Base-by-base conservation (phyloP, 148 eudicot genomes). In the Agrostemma githago region DNA sequence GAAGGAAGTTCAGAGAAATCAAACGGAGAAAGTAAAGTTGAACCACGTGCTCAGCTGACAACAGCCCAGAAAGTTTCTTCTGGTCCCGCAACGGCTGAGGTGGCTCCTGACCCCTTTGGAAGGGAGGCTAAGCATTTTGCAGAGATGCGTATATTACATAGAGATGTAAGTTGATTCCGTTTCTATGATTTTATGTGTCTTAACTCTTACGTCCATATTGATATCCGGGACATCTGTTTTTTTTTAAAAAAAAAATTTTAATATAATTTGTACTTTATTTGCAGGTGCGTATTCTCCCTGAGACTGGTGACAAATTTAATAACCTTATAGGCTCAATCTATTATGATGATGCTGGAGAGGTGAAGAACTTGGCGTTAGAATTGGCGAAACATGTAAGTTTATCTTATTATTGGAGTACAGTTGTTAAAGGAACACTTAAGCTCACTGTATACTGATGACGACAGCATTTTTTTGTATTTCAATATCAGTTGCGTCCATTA, bases 111-210 rank as follows among this genome's bases (percentile, higher is more conserved):
- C 67, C 86, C 88, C 53, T 92, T 83, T 81, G 96, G 85, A 64
- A 90, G 88, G 87, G 97, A 96, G 86, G 97, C 96, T 74, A 92
- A 90, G 81, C 97, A 96, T 83, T 96, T 89, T 78, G 89, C 96
- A 0, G 99, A 96, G 82, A 83, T 83, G 20, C 99, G 90, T 82
- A 93, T 89, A 60, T 72, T 96, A 74, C 83, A 90, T 80, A 92
- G 96, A 92, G 96, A 96, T 74, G 99, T 96, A 78, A 85, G 88
- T 56, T 14, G 42, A n/a, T 39, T 66, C 70, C 74, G 21, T 14
- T 48, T 44, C 70, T 34, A 57, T 6, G 78, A 68, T 62, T 26
- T 62, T 26, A 66, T 70, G 48, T 43, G 40, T 68, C 40, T 40
- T 43, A 41, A 26, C 34, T 43, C 8, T 37, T 12, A n/a, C 61